Evolutionary conservation across 495 filamentous ascomycete genomes (phyloP).

Genomic region (Penicillium bialowiezense): DNA sequence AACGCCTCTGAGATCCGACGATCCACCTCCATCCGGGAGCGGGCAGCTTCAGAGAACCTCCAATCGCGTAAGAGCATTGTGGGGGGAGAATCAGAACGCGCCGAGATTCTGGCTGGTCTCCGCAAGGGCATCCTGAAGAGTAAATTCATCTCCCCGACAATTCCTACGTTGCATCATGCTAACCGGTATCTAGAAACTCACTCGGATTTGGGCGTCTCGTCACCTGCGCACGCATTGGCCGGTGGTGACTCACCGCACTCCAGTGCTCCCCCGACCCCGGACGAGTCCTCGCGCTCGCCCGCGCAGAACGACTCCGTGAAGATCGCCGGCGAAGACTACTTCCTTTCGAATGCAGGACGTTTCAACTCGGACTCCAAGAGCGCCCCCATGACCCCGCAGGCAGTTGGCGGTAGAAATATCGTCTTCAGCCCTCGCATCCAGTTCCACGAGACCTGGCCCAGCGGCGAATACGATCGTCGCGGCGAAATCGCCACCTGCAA

Average conservation of each 20-base stretch:
- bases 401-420: constrained; percentile 65
- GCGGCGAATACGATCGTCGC: constrained; percentile 90
- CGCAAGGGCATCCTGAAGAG: constrained; percentile 95
- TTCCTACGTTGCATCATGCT: constrained; percentile 12
- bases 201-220: constrained; percentile 63
- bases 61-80: constrained; percentile 78
- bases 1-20: constrained; percentile 33
- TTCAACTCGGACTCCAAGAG: constrained; percentile 66
- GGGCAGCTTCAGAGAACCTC: constrained; percentile 56
- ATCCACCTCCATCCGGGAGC: constrained; percentile 37
- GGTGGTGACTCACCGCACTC: constrained; percentile 76
- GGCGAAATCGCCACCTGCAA: constrained; percentile 98
- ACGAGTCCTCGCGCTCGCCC: constrained; percentile 57
- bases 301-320: constrained; percentile 65
- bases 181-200: constrained; percentile 42
- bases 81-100: constrained; percentile 85
- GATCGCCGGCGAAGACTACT: constrained; percentile 85
- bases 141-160: constrained; percentile 46
- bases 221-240: constrained; percentile 58
- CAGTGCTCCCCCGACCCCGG: constrained; percentile 80
- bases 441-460: constrained; percentile 95
- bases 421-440: constrained; percentile 91
- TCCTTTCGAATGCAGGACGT: constrained; percentile 64
- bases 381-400: constrained; percentile 71
- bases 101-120: constrained; percentile 84